Evolutionary conservation across 768 basidiomycete species (phyloP).

Genomic region (Mycena alexandri): DNA sequence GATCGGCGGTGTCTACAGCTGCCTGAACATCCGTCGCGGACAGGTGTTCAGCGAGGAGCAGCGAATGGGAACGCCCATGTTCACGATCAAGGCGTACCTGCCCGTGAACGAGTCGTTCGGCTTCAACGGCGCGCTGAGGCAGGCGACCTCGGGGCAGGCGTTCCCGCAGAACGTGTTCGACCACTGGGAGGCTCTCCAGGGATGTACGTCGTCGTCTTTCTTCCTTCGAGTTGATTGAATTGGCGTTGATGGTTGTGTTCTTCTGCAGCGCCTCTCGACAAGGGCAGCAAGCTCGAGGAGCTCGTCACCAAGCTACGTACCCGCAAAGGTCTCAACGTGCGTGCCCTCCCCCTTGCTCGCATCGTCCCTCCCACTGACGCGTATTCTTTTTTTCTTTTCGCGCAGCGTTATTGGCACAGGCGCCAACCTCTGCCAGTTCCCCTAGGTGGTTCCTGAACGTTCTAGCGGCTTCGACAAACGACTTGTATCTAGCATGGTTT

Average conservation of each 20-base stretch:
- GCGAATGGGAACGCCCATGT: conserved; percentile 97
- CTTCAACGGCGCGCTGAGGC: conserved; percentile 96
- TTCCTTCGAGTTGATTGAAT: too few species aligned
- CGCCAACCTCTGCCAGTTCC: too few species aligned
- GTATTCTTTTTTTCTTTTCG: too few species aligned
- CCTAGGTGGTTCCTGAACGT: too few species aligned
- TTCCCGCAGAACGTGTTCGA: conserved; percentile 98
- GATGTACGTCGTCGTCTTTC: conserved; percentile 62
- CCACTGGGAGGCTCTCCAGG: conserved; percentile 90
- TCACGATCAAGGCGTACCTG: conserved; percentile 97
- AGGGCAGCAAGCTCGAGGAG: conserved; percentile 77
- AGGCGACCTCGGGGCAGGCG: conserved; percentile 94
- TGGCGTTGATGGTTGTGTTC: background rate
- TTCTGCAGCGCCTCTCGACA: conserved; percentile 65
- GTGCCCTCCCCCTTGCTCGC: background rate
- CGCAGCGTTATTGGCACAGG: too few species aligned
- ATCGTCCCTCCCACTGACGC: conserved; percentile 5
- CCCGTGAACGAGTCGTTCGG: conserved; percentile 95
- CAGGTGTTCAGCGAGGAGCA: conserved; percentile 99
- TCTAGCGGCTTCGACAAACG: too few species aligned
- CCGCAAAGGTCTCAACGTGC: conserved; percentile 82
- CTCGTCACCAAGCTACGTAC: conserved; percentile 71
- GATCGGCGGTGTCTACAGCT: conserved; percentile 96
- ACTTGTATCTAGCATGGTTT: conserved; percentile 84
- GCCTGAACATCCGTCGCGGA: conserved; percentile 96